A percentile compares a stretch with the other conserved stretches of the same genome.
Evolutionary conservation across 371 early-diverging fungal species (phyloP).

Genomic region (Apophysomyces variabilis): DNA sequence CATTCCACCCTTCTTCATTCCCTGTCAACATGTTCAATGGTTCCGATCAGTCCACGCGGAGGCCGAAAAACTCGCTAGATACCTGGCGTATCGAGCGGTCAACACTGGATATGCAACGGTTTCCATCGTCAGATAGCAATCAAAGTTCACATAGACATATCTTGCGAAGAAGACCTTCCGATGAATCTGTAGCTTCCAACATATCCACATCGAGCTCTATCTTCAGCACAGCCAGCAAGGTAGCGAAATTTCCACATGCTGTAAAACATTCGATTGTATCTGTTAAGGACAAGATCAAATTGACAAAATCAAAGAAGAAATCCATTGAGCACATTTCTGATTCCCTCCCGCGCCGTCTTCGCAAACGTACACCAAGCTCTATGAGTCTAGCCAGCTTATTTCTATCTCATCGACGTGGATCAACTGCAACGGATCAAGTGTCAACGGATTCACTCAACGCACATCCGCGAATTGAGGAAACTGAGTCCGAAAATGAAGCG

Average conservation of each 20-base stretch:
- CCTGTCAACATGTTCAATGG: conserved; percentile 6
- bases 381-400: conserved; percentile 28
- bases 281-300: conserved; percentile 37
- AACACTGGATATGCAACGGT: conserved; percentile 4
- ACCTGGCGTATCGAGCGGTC: conserved; percentile 13
- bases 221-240: conserved; percentile 48
- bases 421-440: not conserved
- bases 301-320: conserved; percentile 11
- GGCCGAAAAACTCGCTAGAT: conserved; percentile 4
- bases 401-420: conserved; percentile 15
- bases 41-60: conserved; percentile 10
- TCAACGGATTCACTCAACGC: conserved; percentile 2
- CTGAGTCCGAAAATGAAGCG: conserved; percentile 15
- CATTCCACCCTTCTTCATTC: conserved; percentile 5
- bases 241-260: conserved; percentile 40
- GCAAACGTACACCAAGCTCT: conserved; percentile 19
- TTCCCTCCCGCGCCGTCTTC: conserved; percentile 25
- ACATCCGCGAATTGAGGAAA: conserved; percentile 7
- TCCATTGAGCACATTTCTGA: conserved; percentile 13
- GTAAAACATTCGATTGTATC: conserved; percentile 42
- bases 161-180: conserved; percentile 1
- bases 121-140: conserved; percentile 7
- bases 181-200: conserved; percentile 45
- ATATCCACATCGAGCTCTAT: conserved; percentile 45
- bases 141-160: conserved; percentile 5